Evolutionary conservation across 768 basidiomycete genomes (phyloP), one percentile per base, ranked within the genome.

Genomic region (Auricularia heimuer): DNA sequence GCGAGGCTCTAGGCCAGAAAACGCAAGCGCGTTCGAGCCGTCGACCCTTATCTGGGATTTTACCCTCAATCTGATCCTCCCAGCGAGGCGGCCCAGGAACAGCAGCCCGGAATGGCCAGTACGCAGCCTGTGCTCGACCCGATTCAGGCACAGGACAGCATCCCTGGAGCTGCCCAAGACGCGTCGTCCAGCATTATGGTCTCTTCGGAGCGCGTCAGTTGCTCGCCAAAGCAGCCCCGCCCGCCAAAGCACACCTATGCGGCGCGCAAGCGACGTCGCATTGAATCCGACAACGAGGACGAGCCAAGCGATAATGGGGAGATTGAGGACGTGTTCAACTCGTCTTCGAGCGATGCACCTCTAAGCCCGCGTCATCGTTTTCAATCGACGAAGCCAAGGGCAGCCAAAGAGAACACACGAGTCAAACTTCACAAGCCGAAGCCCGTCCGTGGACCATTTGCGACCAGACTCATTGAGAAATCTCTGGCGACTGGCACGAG

Each of bases 31-130:
- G 29, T 35, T 10, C 56, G 56, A 4, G 56, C 56, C 24, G 24
- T 60, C 24, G 56, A 60, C 56, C 56, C 56, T 14, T 60, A 60
- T 24, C 56, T 60, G 34, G 56, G 56, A 24, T 60, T 60, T 33
- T 60, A 60, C 56, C 56, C 56, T 4, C 11, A 24, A 60, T 60
- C 56, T 34, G 56, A 60, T 29, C 56, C 34, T 29, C 21, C 21
- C 11, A 51, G 10, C 47, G 47, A 24, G 18, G 47, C 47, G 47
- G 39, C 3, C 39, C 39, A 42, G 39, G 39, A 42, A 42, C 39
- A 2, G 1, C 18, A 8, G n/a, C 54, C n/a, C 7, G 24, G 11
- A 34, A 18, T 8, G 56, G 24, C 56, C 29, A 60, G 56, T 29
- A 29, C 56, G 8, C 21, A 60, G 7, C 21, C 56, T n/a, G 34